Base-by-base conservation (phyloP, 768 basidiomycete genomes). In the Cystofilobasidium macerans region DNA sequence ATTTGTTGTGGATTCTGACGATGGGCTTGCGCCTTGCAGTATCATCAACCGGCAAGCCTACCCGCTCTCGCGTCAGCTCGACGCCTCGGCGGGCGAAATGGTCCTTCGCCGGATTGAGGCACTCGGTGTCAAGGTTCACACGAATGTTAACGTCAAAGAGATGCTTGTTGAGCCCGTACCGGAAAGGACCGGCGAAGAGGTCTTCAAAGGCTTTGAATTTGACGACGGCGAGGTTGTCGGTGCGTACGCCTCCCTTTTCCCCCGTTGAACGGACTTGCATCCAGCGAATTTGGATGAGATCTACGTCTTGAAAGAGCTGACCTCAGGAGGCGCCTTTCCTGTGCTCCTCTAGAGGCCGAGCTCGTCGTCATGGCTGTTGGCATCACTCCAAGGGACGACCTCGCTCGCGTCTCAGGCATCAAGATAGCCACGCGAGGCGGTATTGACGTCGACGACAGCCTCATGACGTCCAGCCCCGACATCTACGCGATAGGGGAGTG, bases 401-500 rank as follows among this genome's bases (percentile, higher is more conserved):
- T 88, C 3, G 85, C 86, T 0, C 73, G 76, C 30, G 71, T 72
- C 1, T 77, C 81, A 1, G 84, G 84, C 4, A 81, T 88, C 68
- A 70, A 77, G 57, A 81, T 80, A 61, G 73, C 78, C 51, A 58
- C 75, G 0, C 77, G 78, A 24, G 83, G 84, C 8, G 86, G 86
- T 0, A 79, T 88, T 68, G 71, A 80, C 5, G 83, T 87, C 11
- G 78, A 81, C 35, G 83, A 86, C 64, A 75, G 77, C 60, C 75
- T 87, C 56, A 73, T 78, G 71, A 87, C 86, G 0, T 83, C 80
- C 13, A 81, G 79, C 0, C 71, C 80, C 45, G 81, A 83, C 60
- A 81, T 87, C 8, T 87, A 82, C 69, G 86, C 86, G 8, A 84
- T 88, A 57, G 87, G 87, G 6, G 87, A 87, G 73, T 88, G 87